These are phyloP conservation scores for Mycena pura DNA, from an alignment of 768 basidiomycete genomes.

Conservation along the genomic window DNA sequence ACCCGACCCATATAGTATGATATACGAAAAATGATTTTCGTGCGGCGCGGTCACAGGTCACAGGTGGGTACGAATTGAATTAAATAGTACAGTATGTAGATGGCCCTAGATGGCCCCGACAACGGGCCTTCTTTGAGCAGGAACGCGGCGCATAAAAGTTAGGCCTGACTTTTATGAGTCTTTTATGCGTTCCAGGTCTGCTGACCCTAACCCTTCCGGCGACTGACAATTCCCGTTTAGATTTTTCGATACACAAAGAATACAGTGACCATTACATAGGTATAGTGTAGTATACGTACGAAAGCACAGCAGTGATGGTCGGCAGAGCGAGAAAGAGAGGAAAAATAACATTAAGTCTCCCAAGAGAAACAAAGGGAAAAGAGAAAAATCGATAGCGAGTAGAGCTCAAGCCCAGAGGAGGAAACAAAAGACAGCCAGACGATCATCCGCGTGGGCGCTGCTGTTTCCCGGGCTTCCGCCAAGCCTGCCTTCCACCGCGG, in stretches of 20 bases:
- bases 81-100: too few relatives aligned
- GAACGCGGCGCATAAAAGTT: too few relatives aligned
- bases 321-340: background rate
- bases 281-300: slow-evolving; percentile 17
- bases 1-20: too few relatives aligned
- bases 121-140: too few relatives aligned
- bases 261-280: slow-evolving; percentile 14
- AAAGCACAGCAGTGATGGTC: background rate
- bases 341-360: slow-evolving; percentile 14
- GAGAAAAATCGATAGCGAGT: slow-evolving; percentile 12
- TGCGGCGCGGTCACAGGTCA: too few relatives aligned
- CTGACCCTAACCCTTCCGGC: too few relatives aligned
- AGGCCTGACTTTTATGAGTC: too few relatives aligned
- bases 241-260: slow-evolving; percentile 10
- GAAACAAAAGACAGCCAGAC: background rate
- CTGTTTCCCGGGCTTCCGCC: background rate
- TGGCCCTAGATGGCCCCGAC: too few relatives aligned
- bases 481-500: background rate
- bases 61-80: too few relatives aligned
- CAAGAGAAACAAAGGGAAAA: background rate
- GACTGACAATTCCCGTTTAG: too few relatives aligned
- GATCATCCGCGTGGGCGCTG: background rate
- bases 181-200: too few relatives aligned
- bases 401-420: background rate
- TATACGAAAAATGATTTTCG: too few relatives aligned